Conservation (phyloP, 345 rosid species). For the Nasturtium officinale region DNA sequence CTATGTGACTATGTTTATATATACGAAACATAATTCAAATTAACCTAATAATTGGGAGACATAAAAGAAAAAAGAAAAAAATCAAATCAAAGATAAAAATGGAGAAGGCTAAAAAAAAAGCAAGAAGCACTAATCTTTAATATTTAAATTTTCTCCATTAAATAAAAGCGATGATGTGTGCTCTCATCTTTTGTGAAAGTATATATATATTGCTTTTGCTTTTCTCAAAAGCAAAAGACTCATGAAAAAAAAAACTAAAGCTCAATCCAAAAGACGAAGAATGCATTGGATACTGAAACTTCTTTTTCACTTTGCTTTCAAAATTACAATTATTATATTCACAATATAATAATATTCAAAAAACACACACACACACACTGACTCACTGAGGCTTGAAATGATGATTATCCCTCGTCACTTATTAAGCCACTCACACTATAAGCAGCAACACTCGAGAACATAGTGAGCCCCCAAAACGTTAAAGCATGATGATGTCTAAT, state of each 20-base stretch:
- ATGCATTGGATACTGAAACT: conserved; percentile 43
- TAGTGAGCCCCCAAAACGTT: conserved; percentile 38
- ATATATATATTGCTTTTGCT: conserved; percentile 45
- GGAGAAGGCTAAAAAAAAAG: conserved; percentile 31
- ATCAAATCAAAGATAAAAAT: conserved; percentile 31
- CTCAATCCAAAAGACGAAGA: conserved; percentile 42
- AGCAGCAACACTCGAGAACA: conserved; percentile 28
- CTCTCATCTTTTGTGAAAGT: conserved; percentile 48
- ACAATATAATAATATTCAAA: not conserved
- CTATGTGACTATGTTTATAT: conserved; percentile 13
- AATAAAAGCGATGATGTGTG: conserved; percentile 44
- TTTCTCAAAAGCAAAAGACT: conserved; percentile 36
- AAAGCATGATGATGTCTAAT: conserved; percentile 38
- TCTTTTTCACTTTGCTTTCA: conserved; percentile 40
- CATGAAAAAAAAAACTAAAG: conserved; percentile 23
- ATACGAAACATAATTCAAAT: conserved; percentile 26
- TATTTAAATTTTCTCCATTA: conserved; percentile 35
- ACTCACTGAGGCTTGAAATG: conserved; percentile 22
- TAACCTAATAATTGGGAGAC: conserved; percentile 35
- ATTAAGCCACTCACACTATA: conserved; percentile 46
- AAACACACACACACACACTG: too few relatives aligned
- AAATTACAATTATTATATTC: conserved; percentile 2
- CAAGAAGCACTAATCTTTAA: conserved; percentile 37
- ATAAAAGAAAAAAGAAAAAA: conserved; percentile 15
- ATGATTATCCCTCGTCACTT: conserved; percentile 43